These are phyloP conservation scores for Penicillium verhagenii DNA, from an alignment of 495 filamentous ascomycete species.

Conservation along the genomic window DNA sequence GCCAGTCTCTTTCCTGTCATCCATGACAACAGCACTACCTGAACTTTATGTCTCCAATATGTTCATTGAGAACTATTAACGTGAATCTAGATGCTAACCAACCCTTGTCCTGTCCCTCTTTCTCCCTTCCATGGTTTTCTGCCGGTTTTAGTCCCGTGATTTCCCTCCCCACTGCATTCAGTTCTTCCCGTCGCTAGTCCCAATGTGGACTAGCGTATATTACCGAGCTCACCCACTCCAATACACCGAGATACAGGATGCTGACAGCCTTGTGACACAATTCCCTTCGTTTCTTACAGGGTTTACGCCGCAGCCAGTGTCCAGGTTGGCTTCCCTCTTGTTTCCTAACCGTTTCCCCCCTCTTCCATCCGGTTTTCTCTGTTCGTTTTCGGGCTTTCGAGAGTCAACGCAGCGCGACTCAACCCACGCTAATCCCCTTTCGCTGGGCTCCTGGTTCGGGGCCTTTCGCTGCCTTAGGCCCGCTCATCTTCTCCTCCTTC, in stretches of 20 bases:
- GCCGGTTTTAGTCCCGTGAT: constrained; percentile 20
- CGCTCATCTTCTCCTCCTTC: constrained; percentile 28
- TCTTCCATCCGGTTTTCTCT: constrained; percentile 4
- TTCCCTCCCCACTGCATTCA: constrained; percentile 13
- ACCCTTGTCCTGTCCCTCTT: background rate
- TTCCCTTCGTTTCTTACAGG: background rate
- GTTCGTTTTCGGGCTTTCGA: constrained; percentile 15
- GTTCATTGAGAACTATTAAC: background rate
- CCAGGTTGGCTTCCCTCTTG: background rate
- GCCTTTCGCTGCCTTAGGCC: constrained; percentile 30
- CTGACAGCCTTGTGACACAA: background rate
- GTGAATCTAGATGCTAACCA: constrained; percentile 1
- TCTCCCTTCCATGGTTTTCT: constrained; percentile 5
- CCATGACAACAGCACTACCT: background rate
- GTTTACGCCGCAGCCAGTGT: background rate
- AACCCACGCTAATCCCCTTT: constrained; percentile 23
- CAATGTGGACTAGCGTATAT: constrained; percentile 9
- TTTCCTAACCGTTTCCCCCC: background rate
- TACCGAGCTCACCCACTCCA: background rate
- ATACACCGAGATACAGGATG: background rate
- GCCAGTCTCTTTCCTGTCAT: background rate
- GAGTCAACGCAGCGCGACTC: constrained; percentile 14
- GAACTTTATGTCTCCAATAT: background rate
- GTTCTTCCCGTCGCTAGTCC: constrained; percentile 16
- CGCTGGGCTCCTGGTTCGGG: constrained; percentile 15